Evolutionary conservation across 2,329 filamentous ascomycete species (phyloP).

Genomic region (Metarhizium brunneum): DNA sequence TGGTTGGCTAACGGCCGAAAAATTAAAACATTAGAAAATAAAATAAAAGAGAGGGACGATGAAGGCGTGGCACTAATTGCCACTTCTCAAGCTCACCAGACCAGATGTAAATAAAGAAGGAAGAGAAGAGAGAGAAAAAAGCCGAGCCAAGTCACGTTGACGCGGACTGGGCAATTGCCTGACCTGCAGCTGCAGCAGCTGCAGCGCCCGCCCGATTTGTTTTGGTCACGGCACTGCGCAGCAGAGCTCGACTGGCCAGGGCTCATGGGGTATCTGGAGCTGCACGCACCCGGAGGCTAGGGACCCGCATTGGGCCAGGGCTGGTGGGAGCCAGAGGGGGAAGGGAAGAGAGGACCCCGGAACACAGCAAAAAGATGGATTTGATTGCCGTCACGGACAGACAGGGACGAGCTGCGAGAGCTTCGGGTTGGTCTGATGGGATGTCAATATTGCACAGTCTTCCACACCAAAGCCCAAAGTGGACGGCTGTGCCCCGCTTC

Average conservation of each 20-base stretch:
- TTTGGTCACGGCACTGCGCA: conserved; percentile 1
- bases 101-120: not conserved
- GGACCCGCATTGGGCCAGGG: not conserved
- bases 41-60: not conserved
- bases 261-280: not conserved
- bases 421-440: not conserved
- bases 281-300: not conserved
- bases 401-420: not conserved
- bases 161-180: not conserved
- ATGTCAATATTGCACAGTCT: no score
- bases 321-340: not conserved
- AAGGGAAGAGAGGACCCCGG: not conserved
- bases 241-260: not conserved
- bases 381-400: no score
- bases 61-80: not conserved
- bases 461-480: not conserved
- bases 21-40: not conserved
- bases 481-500: not conserved
- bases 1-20: not conserved
- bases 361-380: no score
- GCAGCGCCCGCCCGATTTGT: not conserved
- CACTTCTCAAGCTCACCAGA: not conserved
- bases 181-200: not conserved
- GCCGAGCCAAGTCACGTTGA: not conserved
- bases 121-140: not conserved